phyloP scores from a whole-genome alignment of 1,139 yeast genomes.

The Geotrichum bryndzae region DNA sequence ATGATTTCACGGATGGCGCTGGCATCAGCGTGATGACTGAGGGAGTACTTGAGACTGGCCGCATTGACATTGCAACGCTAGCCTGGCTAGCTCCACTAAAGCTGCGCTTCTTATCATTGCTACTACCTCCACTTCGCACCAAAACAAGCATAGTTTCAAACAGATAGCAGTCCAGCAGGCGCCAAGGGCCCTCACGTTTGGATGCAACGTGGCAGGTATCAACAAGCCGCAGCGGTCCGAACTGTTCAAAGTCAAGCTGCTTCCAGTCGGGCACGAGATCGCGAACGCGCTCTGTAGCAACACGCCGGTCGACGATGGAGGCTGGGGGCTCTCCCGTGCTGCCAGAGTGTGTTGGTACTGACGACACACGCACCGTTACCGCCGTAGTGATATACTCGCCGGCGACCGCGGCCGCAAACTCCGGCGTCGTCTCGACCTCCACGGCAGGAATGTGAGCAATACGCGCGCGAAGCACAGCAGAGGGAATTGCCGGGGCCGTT shows the following conservation, averaged over 20 bases:
- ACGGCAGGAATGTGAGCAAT: neutral
- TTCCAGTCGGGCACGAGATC: conserved; percentile 19
- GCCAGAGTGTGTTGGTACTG: neutral
- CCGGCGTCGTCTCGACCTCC: neutral
- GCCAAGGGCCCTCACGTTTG: conserved; percentile 21
- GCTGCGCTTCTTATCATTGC: neutral
- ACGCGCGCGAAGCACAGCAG: conserved; percentile 2
- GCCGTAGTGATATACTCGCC: conserved; percentile 6
- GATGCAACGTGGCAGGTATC: conserved; percentile 21
- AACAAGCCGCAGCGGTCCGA: conserved; percentile 22
- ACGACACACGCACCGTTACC: conserved; percentile 5
- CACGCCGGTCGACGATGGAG: conserved; percentile 1
- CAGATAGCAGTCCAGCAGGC: conserved; percentile 23
- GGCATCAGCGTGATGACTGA: neutral
- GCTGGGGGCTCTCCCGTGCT: neutral
- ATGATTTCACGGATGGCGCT: neutral
- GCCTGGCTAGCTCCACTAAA: neutral
- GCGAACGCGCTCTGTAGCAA: neutral
- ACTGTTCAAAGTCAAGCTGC: conserved; percentile 18
- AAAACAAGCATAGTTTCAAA: conserved; percentile 23
- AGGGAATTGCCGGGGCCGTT: conserved; percentile 10
- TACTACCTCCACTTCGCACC: conserved; percentile 9
- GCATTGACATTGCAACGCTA: neutral
- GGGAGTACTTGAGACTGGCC: neutral
- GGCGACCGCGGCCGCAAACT: neutral